Evolutionary conservation across 2,329 filamentous ascomycete genomes (phyloP).

Genomic region (Escovopsis sp.): DNA sequence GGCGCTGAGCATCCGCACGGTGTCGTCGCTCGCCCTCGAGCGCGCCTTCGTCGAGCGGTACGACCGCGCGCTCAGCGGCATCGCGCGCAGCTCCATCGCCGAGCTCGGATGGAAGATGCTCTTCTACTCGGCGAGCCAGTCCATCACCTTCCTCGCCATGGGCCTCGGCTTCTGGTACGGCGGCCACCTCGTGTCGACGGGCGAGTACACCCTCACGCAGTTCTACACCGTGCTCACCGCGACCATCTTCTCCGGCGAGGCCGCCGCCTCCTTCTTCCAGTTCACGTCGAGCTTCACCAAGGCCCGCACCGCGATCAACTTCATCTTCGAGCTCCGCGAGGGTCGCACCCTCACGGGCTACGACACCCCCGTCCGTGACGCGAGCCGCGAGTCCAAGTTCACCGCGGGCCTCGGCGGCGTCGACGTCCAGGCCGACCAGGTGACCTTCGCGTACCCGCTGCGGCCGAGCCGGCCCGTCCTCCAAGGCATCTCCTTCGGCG

Average conservation of each 20-base stretch:
- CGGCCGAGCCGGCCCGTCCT: conserved; percentile 20
- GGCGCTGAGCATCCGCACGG: conserved; percentile 31
- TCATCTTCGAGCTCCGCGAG: conserved; percentile 28
- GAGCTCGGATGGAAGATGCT: conserved; percentile 23
- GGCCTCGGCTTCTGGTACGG: conserved; percentile 27
- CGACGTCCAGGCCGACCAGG: conserved; percentile 31
- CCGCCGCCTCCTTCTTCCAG: conserved; percentile 26
- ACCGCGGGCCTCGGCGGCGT: too few species aligned
- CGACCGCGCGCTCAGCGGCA: conserved; percentile 13
- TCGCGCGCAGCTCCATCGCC: conserved; percentile 15
- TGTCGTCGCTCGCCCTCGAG: conserved; percentile 33
- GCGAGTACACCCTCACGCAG: conserved; percentile 30
- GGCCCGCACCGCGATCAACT: conserved; percentile 31
- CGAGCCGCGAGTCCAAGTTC: too few species aligned
- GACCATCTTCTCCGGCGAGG: conserved; percentile 29
- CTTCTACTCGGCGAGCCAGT: conserved; percentile 26
- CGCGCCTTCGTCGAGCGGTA: conserved; percentile 24
- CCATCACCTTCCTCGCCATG: conserved; percentile 22
- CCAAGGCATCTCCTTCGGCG: conserved; percentile 23
- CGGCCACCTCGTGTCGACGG: conserved; percentile 22
- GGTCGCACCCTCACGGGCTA: too few species aligned
- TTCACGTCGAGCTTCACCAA: conserved; percentile 37
- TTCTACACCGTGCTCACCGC: conserved; percentile 38
- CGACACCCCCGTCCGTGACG: too few species aligned
- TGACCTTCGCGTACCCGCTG: conserved; percentile 43